Conservation (phyloP, 2,329 filamentous ascomycete species). For the Ascochyta clinopodiicola region DNA sequence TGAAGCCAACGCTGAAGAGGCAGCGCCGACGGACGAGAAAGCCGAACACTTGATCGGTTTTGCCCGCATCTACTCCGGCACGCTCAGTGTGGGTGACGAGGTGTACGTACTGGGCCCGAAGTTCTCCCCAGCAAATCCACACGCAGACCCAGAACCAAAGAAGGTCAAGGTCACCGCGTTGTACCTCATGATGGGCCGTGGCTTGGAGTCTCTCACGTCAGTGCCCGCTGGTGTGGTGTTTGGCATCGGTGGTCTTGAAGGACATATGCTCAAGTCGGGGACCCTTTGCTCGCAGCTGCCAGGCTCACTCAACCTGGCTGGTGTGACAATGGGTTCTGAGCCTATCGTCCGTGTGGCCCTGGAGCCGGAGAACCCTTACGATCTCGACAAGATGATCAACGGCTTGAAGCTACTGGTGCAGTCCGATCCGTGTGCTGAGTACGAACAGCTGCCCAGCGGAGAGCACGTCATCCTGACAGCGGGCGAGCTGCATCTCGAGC, state of each 20-base stretch:
- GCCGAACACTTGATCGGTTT: conserved; percentile 93
- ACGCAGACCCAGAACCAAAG: conserved; percentile 74
- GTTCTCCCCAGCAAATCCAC: conserved; percentile 81
- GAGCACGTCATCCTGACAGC: conserved; percentile 96
- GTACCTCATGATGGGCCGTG: conserved; percentile 95
- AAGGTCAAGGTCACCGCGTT: conserved; percentile 86
- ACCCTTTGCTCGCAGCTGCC: conserved; percentile 88
- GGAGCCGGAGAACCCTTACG: conserved; percentile 88
- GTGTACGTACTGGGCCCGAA: conserved; percentile 93
- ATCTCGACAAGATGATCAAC: conserved; percentile 93
- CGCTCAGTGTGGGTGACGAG: conserved; percentile 84
- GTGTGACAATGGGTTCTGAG: conserved; percentile 78
- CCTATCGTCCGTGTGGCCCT: conserved; percentile 95
- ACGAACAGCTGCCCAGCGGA: conserved; percentile 89
- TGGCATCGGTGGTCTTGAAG: conserved; percentile 89
- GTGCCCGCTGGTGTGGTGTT: conserved; percentile 96
- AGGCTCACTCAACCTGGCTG: conserved; percentile 88
- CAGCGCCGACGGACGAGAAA: conserved; percentile 67
- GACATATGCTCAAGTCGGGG: conserved; percentile 92
- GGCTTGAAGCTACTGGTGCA: conserved; percentile 88
- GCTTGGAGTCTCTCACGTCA: conserved; percentile 78
- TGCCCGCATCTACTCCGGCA: conserved; percentile 90
- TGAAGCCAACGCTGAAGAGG: conserved; percentile 41
- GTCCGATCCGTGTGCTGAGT: conserved; percentile 94
- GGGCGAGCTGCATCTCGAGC: conserved; percentile 90